These are phyloP conservation scores for Calcarisporium arbuscula DNA, from an alignment of 2,329 filamentous ascomycete species.

Conservation along the genomic window DNA sequence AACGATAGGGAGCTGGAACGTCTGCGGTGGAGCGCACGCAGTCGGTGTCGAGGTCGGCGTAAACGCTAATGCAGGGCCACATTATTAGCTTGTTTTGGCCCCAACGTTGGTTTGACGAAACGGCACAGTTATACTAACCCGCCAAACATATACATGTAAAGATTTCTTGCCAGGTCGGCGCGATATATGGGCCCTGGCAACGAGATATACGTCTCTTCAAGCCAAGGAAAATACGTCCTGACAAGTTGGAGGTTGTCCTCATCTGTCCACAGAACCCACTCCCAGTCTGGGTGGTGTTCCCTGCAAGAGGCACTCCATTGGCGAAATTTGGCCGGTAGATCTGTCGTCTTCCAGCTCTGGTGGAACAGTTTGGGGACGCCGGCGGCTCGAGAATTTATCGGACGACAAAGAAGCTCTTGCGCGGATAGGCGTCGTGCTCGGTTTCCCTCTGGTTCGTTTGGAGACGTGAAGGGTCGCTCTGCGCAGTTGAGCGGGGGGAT, in stretches of 20 bases:
- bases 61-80: conserved; percentile 11
- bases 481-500: no score
- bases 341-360: conserved; percentile 19
- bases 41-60: conserved; percentile 19
- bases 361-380: conserved; percentile 31
- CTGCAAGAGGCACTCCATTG: conserved; percentile 25
- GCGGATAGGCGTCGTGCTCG: no score
- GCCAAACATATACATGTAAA: conserved; percentile 30
- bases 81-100: no score
- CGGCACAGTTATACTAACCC: conserved; percentile 19
- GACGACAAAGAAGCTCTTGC: no score
- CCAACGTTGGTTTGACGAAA: no score
- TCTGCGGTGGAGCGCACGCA: conserved; percentile 20
- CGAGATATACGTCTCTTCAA: conserved; percentile 20
- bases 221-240: conserved; percentile 23
- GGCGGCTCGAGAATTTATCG: no score
- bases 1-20: conserved; percentile 16
- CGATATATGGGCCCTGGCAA: conserved; percentile 24
- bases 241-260: conserved; percentile 27
- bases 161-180: conserved; percentile 23
- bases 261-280: conserved; percentile 30
- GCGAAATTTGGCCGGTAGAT: conserved; percentile 19
- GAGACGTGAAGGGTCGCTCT: no score
- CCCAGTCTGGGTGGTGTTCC: conserved; percentile 23
- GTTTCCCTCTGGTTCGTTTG: no score